Evolutionary conservation across 2,329 filamentous ascomycete genomes (phyloP).

Genomic region (Botrytis pseudocinerea): DNA sequence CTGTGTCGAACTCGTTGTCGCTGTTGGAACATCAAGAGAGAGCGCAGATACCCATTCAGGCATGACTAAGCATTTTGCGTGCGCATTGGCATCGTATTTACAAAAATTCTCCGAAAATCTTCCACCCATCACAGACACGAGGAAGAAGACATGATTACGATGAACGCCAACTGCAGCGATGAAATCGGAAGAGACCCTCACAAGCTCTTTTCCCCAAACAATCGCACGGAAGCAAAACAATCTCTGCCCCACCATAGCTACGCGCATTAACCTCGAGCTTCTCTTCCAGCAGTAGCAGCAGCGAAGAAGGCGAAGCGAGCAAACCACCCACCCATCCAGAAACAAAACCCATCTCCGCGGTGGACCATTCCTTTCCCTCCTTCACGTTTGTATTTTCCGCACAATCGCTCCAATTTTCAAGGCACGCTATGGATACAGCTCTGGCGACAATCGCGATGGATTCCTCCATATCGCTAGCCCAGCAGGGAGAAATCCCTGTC

Average conservation of each 20-base stretch:
- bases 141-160: background rate
- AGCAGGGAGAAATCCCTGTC: background rate
- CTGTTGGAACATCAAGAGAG: background rate
- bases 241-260: constrained; percentile 3
- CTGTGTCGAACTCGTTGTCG: background rate
- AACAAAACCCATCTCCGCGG: constrained; percentile 2
- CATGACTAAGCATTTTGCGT: background rate
- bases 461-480: background rate
- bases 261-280: constrained; percentile 3
- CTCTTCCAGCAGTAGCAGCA: background rate
- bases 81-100: background rate
- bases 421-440: background rate
- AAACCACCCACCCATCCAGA: background rate
- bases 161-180: background rate
- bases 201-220: constrained; percentile 8
- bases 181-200: background rate
- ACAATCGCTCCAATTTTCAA: constrained; percentile 5
- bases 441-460: background rate
- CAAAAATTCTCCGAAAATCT: background rate
- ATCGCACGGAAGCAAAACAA: constrained; percentile 1
- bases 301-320: background rate
- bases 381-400: background rate
- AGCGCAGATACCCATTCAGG: background rate
- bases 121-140: background rate
- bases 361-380: background rate